Evolutionary conservation across 192 early-diverging fungal species (phyloP), one percentile per base, ranked within the genome.

Genomic region (Rhizophagus clarus): DNA sequence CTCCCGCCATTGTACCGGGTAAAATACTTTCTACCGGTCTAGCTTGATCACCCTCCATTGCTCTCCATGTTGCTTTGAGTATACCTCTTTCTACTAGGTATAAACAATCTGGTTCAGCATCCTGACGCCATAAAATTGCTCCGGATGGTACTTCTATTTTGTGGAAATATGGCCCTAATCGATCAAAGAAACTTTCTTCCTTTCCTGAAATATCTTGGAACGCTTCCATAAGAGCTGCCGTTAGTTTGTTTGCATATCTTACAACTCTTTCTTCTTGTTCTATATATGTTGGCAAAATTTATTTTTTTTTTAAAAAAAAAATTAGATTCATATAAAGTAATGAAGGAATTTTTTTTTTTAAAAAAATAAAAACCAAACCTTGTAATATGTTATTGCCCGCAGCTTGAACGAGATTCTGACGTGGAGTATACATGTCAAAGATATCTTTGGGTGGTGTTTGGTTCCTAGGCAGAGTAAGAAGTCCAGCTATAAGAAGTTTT

Each of bases 1-100:
- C 96, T 12, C 97, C 97, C 24, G 95, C 91, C 76, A 96, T 91
- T 11, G 95, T 95, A n/a, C 96, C 96, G 0, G 96, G 94, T 42
- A 99, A 83, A 47, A 97, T 92, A 24, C 94, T 95, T 86, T 97
- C 95, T 4, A 94, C 90, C 20, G 76, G 80, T 29, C 82, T 17
- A 42, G 84, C 78, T 64, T 84, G 84, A 63, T 83, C 81, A 66
- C 82, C 77, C 74, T 84, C 83, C 22, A 76, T 32, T 83, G 86
- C 76, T 24, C 81, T 79, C 22, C 84, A 82, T 72, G 86, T 82
- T 14, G 68, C 68, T 17, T 69, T 86, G n/a, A 96, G 83, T 45
- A 89, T 84, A 0, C 96, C 97, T 14, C 88, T 83, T 83, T 97
- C 95, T 2, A 97, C 88, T 5, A 97, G 70, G 67, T 94, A 93